Percentiles rank a stretch among this genome's conserved stretches.
Conservation (phyloP, 2,329 filamentous ascomycete species). For the Verticillium albo-atrum region DNA sequence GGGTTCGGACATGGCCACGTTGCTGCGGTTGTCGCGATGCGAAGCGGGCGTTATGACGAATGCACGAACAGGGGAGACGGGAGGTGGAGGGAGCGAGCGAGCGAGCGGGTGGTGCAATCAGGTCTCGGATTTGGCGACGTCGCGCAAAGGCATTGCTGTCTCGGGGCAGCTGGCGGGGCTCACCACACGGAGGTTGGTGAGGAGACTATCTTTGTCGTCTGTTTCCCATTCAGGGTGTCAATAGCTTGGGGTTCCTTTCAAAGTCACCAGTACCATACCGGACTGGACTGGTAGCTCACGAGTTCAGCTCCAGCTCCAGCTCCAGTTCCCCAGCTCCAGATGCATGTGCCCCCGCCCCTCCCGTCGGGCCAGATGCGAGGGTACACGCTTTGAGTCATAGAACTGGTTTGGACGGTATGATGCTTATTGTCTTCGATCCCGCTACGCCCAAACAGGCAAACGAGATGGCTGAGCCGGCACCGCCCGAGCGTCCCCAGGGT, state of each 20-base stretch:
- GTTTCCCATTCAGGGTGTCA: neutral
- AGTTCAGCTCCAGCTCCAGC: no score
- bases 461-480: neutral
- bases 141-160: neutral
- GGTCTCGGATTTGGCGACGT: neutral
- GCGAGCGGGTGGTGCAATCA: neutral
- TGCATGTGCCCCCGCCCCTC: no score
- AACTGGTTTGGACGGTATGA: no score
- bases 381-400: no score
- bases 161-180: neutral
- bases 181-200: neutral
- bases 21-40: neutral
- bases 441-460: neutral
- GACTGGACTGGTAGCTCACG: no score
- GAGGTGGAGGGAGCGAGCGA: no score
- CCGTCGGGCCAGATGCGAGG: no score
- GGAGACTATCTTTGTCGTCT: neutral
- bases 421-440: no score
- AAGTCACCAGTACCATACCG: no score
- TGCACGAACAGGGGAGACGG: neutral
- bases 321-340: no score
- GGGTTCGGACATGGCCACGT: neutral
- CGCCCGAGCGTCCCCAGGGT: neutral
- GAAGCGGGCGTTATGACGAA: neutral
- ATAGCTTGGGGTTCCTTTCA: neutral